These are phyloP conservation scores for Cryptomeria japonica DNA, from an alignment of 75 land plant species.

Conservation along the genomic window DNA sequence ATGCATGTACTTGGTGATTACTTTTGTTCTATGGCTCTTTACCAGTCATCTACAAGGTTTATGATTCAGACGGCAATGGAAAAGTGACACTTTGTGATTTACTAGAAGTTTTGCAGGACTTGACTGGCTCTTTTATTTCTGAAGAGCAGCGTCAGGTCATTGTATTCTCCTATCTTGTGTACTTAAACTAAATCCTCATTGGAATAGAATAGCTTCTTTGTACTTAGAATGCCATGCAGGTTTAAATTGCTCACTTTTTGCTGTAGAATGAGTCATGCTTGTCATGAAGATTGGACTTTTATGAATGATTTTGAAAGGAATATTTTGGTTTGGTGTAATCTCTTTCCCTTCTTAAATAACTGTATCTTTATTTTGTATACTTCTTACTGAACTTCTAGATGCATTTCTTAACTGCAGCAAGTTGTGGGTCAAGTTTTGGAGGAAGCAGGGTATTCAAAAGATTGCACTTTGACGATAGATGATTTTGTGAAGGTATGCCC, in stretches of 20 bases:
- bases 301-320: slow-evolving; percentile 1
- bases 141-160: slow-evolving; percentile 84
- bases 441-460: slow-evolving; percentile 69
- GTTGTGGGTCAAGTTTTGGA: slow-evolving; percentile 62
- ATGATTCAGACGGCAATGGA: slow-evolving; percentile 82
- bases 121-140: slow-evolving; percentile 87
- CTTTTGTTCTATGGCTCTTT: slow-evolving; percentile 1
- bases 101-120: slow-evolving; percentile 71
- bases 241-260: not conserved
- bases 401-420: slow-evolving; percentile 32
- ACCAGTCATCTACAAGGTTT: slow-evolving; percentile 91
- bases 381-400: not conserved
- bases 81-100: slow-evolving; percentile 84
- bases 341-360: not conserved
- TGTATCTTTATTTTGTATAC: not conserved
- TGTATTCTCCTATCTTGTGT: not conserved
- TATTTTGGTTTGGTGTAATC: not conserved
- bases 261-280: not conserved
- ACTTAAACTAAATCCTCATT: slow-evolving; percentile 1
- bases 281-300: not conserved
- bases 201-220: not conserved
- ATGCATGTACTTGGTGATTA: not conserved
- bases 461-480: slow-evolving; percentile 35
- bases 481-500: slow-evolving; percentile 35
- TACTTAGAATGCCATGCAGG: not conserved